phyloP scores from a whole-genome alignment of 345 rosid genomes.

The Tarenaya hassleriana region DNA sequence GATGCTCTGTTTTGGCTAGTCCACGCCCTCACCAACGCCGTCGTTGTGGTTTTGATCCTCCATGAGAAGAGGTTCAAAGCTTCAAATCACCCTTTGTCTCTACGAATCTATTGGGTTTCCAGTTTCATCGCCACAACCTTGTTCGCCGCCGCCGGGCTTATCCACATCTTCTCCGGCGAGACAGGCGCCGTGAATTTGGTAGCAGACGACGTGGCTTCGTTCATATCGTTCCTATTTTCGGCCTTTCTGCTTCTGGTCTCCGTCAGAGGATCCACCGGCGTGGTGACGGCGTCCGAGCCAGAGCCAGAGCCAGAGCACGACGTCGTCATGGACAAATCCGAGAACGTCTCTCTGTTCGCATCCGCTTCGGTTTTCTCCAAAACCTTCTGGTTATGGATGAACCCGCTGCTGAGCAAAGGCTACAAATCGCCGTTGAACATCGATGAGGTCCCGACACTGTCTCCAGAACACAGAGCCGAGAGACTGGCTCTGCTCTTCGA shows the following conservation, averaged over 20 bases:
- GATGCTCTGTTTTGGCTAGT: constrained; percentile 56
- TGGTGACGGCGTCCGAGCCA: constrained; percentile 28
- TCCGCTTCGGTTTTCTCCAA: constrained; percentile 64
- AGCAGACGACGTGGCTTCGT: constrained; percentile 48
- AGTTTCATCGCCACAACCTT: constrained; percentile 40
- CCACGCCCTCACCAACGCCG: constrained; percentile 62
- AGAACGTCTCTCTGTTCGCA: constrained; percentile 49
- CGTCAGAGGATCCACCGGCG: constrained; percentile 59
- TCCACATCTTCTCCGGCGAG: constrained; percentile 34
- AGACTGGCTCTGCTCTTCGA: constrained; percentile 55
- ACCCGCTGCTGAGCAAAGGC: constrained; percentile 69
- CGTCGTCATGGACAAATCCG: constrained; percentile 35
- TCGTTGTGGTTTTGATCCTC: constrained; percentile 48
- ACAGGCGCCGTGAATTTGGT: constrained; percentile 24
- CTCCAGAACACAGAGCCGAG: constrained; percentile 77
- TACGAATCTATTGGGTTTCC: constrained; percentile 63
- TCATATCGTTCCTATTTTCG: constrained; percentile 48
- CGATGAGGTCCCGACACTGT: constrained; percentile 64
- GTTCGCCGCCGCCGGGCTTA: constrained; percentile 46
- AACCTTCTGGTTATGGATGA: constrained; percentile 89
- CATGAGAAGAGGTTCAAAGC: constrained; percentile 73
- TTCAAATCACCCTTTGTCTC: constrained; percentile 47
- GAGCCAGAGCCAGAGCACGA: constrained; percentile 31
- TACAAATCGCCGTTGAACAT: constrained; percentile 69
- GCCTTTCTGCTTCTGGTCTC: constrained; percentile 46